phyloP scores from a whole-genome alignment of 2,329 filamentous ascomycete species.

The Lecanicillium sp. region DNA sequence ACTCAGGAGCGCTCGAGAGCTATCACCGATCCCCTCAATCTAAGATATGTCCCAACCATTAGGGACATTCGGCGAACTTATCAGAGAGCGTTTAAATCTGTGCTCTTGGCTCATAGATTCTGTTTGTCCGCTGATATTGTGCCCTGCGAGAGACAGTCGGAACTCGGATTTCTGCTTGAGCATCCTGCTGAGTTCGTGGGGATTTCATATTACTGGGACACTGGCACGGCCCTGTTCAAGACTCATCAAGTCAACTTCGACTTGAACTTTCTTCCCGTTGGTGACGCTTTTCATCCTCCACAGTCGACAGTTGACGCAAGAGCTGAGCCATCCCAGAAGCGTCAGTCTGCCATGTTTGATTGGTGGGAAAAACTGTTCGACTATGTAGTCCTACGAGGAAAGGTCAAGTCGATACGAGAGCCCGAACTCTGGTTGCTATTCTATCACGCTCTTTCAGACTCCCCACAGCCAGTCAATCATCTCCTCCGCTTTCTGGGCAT shows the following conservation, averaged over 20 bases:
- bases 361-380: slow-evolving; percentile 6
- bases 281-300: slow-evolving; percentile 3
- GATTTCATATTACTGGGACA: slow-evolving; percentile 5
- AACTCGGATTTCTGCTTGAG: slow-evolving; percentile 4
- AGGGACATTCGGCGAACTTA: slow-evolving; percentile 6
- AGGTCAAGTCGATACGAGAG: neutral
- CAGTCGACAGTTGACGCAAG: neutral
- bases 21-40: neutral
- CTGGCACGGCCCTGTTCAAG: neutral
- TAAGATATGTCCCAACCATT: slow-evolving; percentile 5
- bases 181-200: slow-evolving; percentile 1
- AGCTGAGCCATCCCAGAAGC: neutral
- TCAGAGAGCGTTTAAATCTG: slow-evolving; percentile 4
- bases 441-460: slow-evolving; percentile 1
- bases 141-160: slow-evolving; percentile 5
- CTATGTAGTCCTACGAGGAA: slow-evolving; percentile 1
- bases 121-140: slow-evolving; percentile 1
- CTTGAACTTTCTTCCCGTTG: slow-evolving; percentile 4
- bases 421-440: slow-evolving; percentile 4
- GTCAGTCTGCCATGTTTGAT: slow-evolving; percentile 5
- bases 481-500: slow-evolving; percentile 4
- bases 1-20: too few species aligned
- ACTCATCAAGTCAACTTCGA: slow-evolving; percentile 3
- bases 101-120: slow-evolving; percentile 3
- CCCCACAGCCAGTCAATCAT: slow-evolving; percentile 2